phyloP scores from a whole-genome alignment of 192 early-diverging fungal species.

The Piromyces sp. region DNA sequence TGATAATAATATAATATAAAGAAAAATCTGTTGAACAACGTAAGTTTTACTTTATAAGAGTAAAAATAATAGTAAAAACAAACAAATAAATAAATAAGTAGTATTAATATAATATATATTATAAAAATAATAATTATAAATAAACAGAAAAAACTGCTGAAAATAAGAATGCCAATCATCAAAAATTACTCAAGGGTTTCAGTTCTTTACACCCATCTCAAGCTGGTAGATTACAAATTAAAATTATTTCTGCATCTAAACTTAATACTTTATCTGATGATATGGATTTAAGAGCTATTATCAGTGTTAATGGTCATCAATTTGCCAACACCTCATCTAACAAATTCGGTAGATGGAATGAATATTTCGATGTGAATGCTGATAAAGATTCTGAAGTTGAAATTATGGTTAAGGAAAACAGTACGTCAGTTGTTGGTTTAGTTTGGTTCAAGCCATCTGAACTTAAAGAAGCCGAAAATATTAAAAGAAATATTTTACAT shows the following conservation, averaged over 20 bases:
- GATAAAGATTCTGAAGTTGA: slow-evolving; percentile 89
- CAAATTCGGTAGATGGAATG: not conserved
- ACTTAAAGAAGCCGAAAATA: slow-evolving; percentile 53
- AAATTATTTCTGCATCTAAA: not conserved
- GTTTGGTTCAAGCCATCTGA: slow-evolving; percentile 89
- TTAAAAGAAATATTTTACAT: not conserved
- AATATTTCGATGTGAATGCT: slow-evolving; percentile 65
- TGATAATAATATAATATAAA: no score
- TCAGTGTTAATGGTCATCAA: not conserved
- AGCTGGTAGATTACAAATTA: not conserved
- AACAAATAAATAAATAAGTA: no score
- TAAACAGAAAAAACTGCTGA: no score
- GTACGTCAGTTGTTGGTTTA: slow-evolving; percentile 54
- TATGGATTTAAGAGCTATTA: not conserved
- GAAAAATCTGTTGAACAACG: no score
- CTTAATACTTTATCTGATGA: not conserved
- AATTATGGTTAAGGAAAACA: slow-evolving; percentile 70
- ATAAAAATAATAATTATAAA: no score
- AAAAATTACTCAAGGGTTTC: not conserved
- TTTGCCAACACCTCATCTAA: not conserved
- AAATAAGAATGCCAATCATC: no score
- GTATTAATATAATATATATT: no score
- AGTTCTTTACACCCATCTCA: not conserved
- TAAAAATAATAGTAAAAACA: no score
- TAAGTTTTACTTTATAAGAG: no score